Evolutionary conservation across 2,329 filamentous ascomycete species (phyloP), one percentile per base, ranked within the genome.

Genomic region (Xylaria sp.): DNA sequence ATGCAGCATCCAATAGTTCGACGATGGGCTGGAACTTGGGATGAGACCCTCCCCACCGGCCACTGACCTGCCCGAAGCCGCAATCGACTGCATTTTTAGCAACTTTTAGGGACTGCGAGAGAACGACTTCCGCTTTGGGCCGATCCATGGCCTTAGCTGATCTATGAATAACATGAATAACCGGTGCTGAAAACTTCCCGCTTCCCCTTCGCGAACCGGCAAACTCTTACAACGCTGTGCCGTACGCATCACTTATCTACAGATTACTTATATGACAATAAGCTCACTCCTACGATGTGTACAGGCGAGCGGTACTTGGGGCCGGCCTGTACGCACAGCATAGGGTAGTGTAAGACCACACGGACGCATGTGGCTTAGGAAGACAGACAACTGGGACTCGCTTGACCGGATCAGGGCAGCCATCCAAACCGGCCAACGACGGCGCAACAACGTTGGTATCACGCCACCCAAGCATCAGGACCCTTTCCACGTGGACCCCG

Each of bases 1-100:
- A 73, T 73, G 71, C 71, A 73, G 61, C 65, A 69, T 72, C 62
- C 71, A 73, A 73, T 73, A 73, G 71, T 73, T 65, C 61, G 65
- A 70, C 68, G 66, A 70, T 65, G 67, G 70, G 70, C 67, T 71
- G 69, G 69, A 67, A 65, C 67, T 70, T 66, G 65, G 54, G 58
- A 67, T 59, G 48, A 63, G 63, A 59, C 69, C 67, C 63, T 69
- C 66, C 64, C 67, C 57, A 67, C 63, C 54, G 65, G 51, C 57
- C 51, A 64, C 31, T 63, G 61, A 69, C 67, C 69, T 71, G 63
- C 67, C 67, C 65, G 57, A 67, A 67, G 64, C 61, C 61, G 66
- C 67, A 51, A 65, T 58, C 38, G 67, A 67, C 56, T 63, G 66
- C 67, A 60, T 63, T 68, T 68, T 66, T 68, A 68, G 66, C 44